Base-by-base conservation (phyloP, 805 yeast species). In the Yarrowia hollandica region DNA sequence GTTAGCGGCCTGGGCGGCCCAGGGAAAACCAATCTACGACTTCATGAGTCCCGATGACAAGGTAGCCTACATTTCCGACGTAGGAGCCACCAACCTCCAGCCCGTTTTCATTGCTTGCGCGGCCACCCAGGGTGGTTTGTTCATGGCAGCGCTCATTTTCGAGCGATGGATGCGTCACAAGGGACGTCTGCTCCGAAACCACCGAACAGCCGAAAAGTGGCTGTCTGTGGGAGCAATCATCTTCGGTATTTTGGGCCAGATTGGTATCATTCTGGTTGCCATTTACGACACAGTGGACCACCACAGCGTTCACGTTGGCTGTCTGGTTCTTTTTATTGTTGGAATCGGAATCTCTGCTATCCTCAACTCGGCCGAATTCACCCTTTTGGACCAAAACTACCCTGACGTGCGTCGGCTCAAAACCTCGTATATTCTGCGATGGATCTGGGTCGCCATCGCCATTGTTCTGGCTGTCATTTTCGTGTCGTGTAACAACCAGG, bases 81-180 rank as follows among this genome's bases (percentile, higher is more conserved):
- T 91, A 54, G 97, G 92, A 3, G 97, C 97, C 9, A 87, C 96
- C 9, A 84, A 83, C 64, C 74, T 90, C 52, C 87, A 90, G 69
- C 96, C 96, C 1, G 72, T 91, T 18, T 92, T 92, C 71, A 89
- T 91, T 34, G 74, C 86, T 15, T 85, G 96, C 65, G 77, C 88
- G 1, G 88, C 85, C 0, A 77, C 83, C 68, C 96, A 90, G 73
- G 95, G 90, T 12, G 73, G 88, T 4, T 83, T 88, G 64, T 88
- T 82, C 63, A 82, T 83, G 33, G 76, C 88, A 33, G 78, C 90
- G 1, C 71, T 87, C 26, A 70, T 81, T 5, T 75, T 83, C 63
- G 96, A 88, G 68, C 81, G 79, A 63, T 76, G 74, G 61, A 79
- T 88, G 35, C 75, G 96, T 33, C 78, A 78, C 28, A 73, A 74